These are phyloP conservation scores for Dactylonectria estremocensis DNA, from an alignment of 2,329 filamentous ascomycete genomes.

Conservation along the genomic window DNA sequence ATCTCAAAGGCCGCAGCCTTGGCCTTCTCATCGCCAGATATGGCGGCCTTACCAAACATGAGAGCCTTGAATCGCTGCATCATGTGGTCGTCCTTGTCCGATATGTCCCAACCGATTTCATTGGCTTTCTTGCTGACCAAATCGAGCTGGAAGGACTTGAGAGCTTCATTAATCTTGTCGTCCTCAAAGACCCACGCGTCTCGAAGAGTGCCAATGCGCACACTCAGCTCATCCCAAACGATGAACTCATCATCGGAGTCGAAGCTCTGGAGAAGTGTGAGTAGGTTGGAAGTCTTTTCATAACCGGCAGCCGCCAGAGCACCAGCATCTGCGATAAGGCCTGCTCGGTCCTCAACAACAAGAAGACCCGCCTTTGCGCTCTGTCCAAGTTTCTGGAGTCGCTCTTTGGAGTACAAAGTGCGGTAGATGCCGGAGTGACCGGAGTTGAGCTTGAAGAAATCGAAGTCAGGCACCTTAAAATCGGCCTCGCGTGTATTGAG, in stretches of 20 bases:
- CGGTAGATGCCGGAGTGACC: conserved; percentile 95
- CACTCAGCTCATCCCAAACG: conserved; percentile 93
- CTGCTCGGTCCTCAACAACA: conserved; percentile 90
- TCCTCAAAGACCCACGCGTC: conserved; percentile 88
- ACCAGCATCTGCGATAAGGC: conserved; percentile 94
- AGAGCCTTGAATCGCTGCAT: conserved; percentile 95
- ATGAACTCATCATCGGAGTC: conserved; percentile 88
- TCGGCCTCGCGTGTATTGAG: conserved; percentile 74
- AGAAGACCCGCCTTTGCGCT: conserved; percentile 82
- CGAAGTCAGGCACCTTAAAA: conserved; percentile 82
- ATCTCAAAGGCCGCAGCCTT: conserved; percentile 88
- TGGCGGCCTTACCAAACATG: conserved; percentile 87
- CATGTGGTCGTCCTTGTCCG: conserved; percentile 87
- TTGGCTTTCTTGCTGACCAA: conserved; percentile 86
- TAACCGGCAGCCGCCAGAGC: conserved; percentile 92
- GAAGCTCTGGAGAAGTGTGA: conserved; percentile 89
- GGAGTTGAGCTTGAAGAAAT: conserved; percentile 98
- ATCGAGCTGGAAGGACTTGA: conserved; percentile 87
- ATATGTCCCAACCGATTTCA: conserved; percentile 90
- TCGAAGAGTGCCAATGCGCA: conserved; percentile 83
- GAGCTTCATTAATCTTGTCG: conserved; percentile 77
- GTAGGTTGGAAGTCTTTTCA: conserved; percentile 90
- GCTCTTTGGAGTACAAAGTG: conserved; percentile 87
- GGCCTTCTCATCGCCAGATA: conserved; percentile 84
- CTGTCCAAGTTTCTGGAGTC: conserved; percentile 88